These are phyloP conservation scores for Allomyces arbusculus DNA, from an alignment of 192 early-diverging fungal genomes.

Conservation along the genomic window DNA sequence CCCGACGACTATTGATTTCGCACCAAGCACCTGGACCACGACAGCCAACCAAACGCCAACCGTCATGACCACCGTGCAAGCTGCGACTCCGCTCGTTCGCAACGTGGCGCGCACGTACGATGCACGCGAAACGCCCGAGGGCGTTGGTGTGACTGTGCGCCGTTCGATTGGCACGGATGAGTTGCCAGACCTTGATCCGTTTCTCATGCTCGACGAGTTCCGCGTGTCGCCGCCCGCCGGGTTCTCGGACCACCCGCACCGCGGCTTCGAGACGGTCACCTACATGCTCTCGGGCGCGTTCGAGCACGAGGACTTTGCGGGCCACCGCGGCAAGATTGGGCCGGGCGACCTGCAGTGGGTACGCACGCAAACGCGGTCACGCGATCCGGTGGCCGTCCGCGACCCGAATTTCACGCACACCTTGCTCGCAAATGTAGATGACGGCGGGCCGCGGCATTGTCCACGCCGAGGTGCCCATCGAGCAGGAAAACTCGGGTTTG, in stretches of 20 bases:
- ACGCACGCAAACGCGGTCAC: no score
- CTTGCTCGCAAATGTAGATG: conserved; percentile 12
- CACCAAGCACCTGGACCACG: no score
- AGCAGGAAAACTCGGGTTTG: conserved; percentile 17
- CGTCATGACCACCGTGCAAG: no score
- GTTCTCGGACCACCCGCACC: conserved; percentile 28
- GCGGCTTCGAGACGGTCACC: conserved; percentile 49
- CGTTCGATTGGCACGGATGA: conserved; percentile 44
- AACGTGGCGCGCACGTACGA: no score
- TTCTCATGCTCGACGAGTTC: conserved; percentile 15
- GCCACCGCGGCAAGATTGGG: conserved; percentile 29
- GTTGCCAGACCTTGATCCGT: conserved; percentile 31
- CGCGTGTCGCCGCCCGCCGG: conserved; percentile 14
- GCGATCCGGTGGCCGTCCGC: no score
- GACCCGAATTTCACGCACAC: no score
- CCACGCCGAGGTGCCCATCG: conserved; percentile 29
- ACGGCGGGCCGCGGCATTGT: conserved; percentile 45
- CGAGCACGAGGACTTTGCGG: conserved; percentile 35
- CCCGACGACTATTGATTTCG: no score
- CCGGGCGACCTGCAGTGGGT: conserved; percentile 28
- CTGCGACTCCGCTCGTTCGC: no score
- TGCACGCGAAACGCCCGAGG: conserved; percentile 41
- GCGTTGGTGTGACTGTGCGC: conserved; percentile 61
- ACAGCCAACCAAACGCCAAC: no score
- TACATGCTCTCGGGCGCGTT: conserved; percentile 34